Evolutionary conservation across 495 filamentous ascomycete genomes (phyloP), one percentile per base, ranked within the genome.

Genomic region (Lasiosphaeria ovina): DNA sequence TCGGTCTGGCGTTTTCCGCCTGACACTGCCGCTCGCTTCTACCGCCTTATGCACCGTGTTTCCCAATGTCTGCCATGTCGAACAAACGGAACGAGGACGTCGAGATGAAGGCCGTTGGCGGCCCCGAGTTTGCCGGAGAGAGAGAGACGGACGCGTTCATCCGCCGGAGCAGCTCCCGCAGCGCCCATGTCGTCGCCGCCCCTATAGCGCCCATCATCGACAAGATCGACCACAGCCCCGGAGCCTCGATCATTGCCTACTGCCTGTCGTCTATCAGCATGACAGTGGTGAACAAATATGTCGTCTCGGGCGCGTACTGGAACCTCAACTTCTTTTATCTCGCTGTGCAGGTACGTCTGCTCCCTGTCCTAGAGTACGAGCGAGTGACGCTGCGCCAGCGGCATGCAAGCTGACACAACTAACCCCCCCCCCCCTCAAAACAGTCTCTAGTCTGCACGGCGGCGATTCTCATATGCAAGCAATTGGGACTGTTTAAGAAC

Each of bases 251-350:
- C 63, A 70, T 97, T 54, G 86, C 89, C 31, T 99, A 99, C 79
- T 99, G 94, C 77, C 81, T 86, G 66, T 89, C 94, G 54, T 97
- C 93, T 5, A 99, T 99, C 64, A 80, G 93, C 74, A 99, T 99
- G 94, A 99, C 95, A 44, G 88, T 96, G 32, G 96, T 94, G 77
- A 99, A 99, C 79, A 99, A 99, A 83, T 99, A 94, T 72, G 92
- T 97, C 53, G 81, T 99, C 35, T 96, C 91, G 36, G 95, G 94
- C 35, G 76, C 82, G 12, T 84, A 89, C 62, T 99, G 94, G 80
- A 99, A 99, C 76, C 73, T 99, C 66, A 98, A 97, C 75, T 98
- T 98, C 78, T 91, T 98, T 75, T 86, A 97, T 57, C 85, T 98
- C 35, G 86, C 81, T 57, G 81, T 98, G 51, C 94, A 99, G 87